Conservation (phyloP, 176 grass and related monocot genomes). For the Phragmites australis region DNA sequence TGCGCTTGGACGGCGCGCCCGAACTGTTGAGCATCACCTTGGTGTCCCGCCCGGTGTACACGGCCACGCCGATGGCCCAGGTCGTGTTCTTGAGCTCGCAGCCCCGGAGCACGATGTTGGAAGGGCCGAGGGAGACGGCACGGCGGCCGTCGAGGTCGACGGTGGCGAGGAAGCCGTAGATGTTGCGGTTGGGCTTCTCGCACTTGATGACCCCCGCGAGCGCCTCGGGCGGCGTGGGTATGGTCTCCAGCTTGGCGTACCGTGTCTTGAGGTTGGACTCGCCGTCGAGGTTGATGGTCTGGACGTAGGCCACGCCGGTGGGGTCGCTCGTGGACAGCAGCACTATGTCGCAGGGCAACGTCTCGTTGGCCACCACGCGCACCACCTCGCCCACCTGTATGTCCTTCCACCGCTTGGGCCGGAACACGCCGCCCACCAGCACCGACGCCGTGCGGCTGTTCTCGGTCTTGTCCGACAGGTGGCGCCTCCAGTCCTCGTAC, state of each 20-base stretch:
- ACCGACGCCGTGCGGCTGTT: constrained; percentile 56
- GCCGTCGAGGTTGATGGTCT: constrained; percentile 98
- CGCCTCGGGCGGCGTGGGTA: constrained; percentile 36
- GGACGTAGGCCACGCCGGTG: constrained; percentile 81
- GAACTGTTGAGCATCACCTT: constrained; percentile 98
- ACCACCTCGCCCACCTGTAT: constrained; percentile 73
- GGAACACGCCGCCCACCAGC: constrained; percentile 53
- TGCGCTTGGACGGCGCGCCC: constrained; percentile 86
- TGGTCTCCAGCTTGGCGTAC: constrained; percentile 84
- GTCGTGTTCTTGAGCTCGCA: constrained; percentile 93
- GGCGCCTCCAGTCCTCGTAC: constrained; percentile 95
- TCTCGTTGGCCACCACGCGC: constrained; percentile 58
- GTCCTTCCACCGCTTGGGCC: constrained; percentile 69
- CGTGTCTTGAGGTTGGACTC: constrained; percentile 98
- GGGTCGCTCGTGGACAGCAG: constrained; percentile 87
- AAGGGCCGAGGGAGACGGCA: constrained; percentile 65
- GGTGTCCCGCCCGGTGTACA: constrained; percentile 87
- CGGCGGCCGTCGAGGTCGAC: constrained; percentile 57
- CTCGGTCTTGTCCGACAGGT: constrained; percentile 79
- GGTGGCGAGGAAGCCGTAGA: constrained; percentile 88
- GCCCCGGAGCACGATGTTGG: constrained; percentile 81
- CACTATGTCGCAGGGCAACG: constrained; percentile 92
- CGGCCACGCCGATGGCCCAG: constrained; percentile 74
- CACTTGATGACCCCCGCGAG: constrained; percentile 65
- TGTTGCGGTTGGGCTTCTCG: constrained; percentile 89